Base-by-base conservation (phyloP, 2,329 filamentous ascomycete species). In the Neurospora crassa region DNA sequence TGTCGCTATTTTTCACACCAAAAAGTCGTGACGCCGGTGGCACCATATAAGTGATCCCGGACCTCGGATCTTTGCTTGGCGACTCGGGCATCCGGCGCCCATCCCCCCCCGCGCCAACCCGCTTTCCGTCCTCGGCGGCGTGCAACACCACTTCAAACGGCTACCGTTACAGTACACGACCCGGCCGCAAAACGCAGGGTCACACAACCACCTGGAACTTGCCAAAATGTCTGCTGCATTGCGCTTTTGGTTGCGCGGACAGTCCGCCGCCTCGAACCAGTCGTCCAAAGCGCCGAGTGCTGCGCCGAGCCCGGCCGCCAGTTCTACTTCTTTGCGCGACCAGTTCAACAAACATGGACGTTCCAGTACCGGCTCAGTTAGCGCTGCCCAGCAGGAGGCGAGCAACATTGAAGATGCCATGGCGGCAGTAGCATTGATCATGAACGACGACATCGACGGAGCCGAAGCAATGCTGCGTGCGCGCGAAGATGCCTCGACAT, bases 401-500 rank as follows among this genome's bases (percentile, higher is more conserved):
- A 81, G 81, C 59, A 83, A 90, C 76, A 85, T 92, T 75, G 81
- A 85, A 74, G 84, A 87, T 75, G 89, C 88, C 74, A 86, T 90
- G 83, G 79, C 78, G 79, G 91, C 92, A 47, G 89, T 91, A 5
- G 85, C 87, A 10, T 83, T 92, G 71, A 92, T 97, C 76, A 91
- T 97, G 85, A 91, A 96, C 78, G 94, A 97, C 81, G 93, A 98
- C 81, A 91, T 98, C 72, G 92, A 93, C 43, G 90, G 88, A 47
- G 96, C 96, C 6, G 92, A 96, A 81, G 84, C 85, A 72, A 88
- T 89, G 67, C 86, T 99, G 40, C 88, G 89, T 59, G 85, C 97
- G 43, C 86, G 87, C 69, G 87, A 90, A 75, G 90, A 92, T 67
- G 86, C 87, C 75, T 97, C 94, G 6, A 88, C 92, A n/a, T 98